phyloP scores from a whole-genome alignment of 805 yeast genomes.

The Candida peoriensis region DNA sequence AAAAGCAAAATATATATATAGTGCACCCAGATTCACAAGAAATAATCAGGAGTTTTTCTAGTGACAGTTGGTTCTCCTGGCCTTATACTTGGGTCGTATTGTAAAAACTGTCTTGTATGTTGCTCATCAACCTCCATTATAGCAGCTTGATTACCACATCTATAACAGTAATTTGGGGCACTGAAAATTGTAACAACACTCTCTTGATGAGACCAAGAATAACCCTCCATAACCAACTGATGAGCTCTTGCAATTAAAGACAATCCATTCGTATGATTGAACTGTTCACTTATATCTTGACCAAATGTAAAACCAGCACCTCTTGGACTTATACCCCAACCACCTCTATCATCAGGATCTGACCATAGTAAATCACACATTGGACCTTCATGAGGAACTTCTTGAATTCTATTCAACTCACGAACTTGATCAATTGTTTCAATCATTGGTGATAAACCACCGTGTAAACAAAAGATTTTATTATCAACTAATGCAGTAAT shows the following conservation, averaged over 20 bases:
- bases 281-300: constrained; percentile 89
- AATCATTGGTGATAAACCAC: constrained; percentile 92
- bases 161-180: constrained; percentile 94
- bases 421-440: constrained; percentile 91
- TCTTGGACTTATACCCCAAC: constrained; percentile 97
- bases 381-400: constrained; percentile 96
- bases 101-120: constrained; percentile 85
- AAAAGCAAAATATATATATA: background rate
- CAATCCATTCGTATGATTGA: constrained; percentile 85
- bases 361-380: constrained; percentile 97
- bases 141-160: constrained; percentile 98
- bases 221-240: constrained; percentile 97
- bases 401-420: constrained; percentile 86
- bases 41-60: constrained; percentile 95
- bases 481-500: constrained; percentile 90
- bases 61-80: constrained; percentile 98
- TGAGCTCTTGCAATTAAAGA: constrained; percentile 90
- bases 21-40: constrained; percentile 44
- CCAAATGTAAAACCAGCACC: constrained; percentile 99
- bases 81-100: constrained; percentile 93
- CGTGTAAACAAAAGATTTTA: constrained; percentile 87
- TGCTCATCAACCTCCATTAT: constrained; percentile 97
- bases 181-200: constrained; percentile 89
- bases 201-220: constrained; percentile 91
- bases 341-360: constrained; percentile 96